Evolutionary conservation across 768 basidiomycete genomes (phyloP).

Genomic region (Boletus rufocinnamomeus): DNA sequence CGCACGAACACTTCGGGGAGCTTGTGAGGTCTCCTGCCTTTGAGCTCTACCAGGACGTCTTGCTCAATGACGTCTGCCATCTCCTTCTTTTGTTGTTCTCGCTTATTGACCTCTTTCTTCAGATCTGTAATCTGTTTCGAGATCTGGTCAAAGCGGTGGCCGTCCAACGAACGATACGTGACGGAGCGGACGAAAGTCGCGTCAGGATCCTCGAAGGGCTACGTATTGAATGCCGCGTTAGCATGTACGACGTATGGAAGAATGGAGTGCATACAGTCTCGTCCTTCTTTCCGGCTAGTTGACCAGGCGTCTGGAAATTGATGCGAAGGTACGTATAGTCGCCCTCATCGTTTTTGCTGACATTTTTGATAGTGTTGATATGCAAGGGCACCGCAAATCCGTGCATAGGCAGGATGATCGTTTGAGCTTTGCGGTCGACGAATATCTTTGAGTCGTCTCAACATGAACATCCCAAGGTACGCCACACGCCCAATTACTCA

Average conservation of each 20-base stretch:
- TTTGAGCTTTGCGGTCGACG: constrained; percentile 88
- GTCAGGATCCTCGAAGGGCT: constrained; percentile 97
- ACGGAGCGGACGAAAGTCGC: constrained; percentile 95
- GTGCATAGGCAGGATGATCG: constrained; percentile 89
- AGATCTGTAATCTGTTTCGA: constrained; percentile 92
- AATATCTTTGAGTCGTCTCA: constrained; percentile 58
- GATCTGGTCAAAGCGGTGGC: constrained; percentile 84
- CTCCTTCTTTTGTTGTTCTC: constrained; percentile 96
- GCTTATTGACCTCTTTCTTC: constrained; percentile 96
- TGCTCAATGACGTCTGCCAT: constrained; percentile 98
- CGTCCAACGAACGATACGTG: constrained; percentile 89
- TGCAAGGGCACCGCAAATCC: constrained; percentile 98
- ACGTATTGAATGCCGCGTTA: constrained; percentile 1
- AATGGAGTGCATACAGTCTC: constrained; percentile 63
- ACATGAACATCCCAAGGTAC: constrained; percentile 3
- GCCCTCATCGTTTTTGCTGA: constrained; percentile 95
- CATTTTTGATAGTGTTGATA: constrained; percentile 97
- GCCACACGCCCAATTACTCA: constrained; percentile 40
- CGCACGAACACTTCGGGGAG: constrained; percentile 92
- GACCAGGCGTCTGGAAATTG: constrained; percentile 98
- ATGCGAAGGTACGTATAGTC: constrained; percentile 93
- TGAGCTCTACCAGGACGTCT: constrained; percentile 84
- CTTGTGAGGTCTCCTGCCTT: constrained; percentile 82
- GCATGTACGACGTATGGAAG: neutral
- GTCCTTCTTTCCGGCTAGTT: constrained; percentile 97